Evolutionary conservation across 495 filamentous ascomycete genomes (phyloP), one percentile per base, ranked within the genome.

Genomic region (Paragyromitra xinjiangensis): DNA sequence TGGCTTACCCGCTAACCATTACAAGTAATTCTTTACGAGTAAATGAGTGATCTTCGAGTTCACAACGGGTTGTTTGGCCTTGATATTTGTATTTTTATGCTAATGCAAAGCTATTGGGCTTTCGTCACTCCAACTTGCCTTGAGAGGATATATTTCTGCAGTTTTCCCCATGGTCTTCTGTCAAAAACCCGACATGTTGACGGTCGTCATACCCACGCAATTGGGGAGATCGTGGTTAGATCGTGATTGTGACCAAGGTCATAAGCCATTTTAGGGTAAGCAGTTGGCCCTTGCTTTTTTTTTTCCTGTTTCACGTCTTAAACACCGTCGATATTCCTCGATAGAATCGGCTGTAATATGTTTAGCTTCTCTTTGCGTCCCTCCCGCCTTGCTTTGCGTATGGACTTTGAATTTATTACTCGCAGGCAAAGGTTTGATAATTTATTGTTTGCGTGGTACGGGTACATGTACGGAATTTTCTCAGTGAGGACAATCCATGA

Each of bases 201-300:
- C 11, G 24, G 58, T 79, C 77, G 77, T 79, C 77, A 79, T 79
- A 71, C 51, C 42, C 75, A 79, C 77, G 77, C 75, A 79, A 79
- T 79, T 62, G 4, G 6, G 40, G 19, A 72, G 74, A 79, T 78
- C 74, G 77, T 63, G 75, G 77, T 42, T 78, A 79, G 74, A 78
- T 78, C 77, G 74, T 79, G 67, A 44, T 77, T 59, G 24, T 77
- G 71, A 45, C 74, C 51, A 79, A 79, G 59, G 51, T 19, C 67
- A 50, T 40, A 59, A 56, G 14, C 64, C 64, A 67, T 55, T 69
- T 69, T 68, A 45, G 44, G 48, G 56, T 63, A 78, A 50, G 40
- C 45, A 64, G 65, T 64, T 74, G 64, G 72, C 61, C 75, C 77
- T 78, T 78, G 75, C 77, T 78, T 78, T 77, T 56, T 67, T 40